phyloP scores from a whole-genome alignment of 768 basidiomycete genomes.

The Strobilomyces confusus region DNA sequence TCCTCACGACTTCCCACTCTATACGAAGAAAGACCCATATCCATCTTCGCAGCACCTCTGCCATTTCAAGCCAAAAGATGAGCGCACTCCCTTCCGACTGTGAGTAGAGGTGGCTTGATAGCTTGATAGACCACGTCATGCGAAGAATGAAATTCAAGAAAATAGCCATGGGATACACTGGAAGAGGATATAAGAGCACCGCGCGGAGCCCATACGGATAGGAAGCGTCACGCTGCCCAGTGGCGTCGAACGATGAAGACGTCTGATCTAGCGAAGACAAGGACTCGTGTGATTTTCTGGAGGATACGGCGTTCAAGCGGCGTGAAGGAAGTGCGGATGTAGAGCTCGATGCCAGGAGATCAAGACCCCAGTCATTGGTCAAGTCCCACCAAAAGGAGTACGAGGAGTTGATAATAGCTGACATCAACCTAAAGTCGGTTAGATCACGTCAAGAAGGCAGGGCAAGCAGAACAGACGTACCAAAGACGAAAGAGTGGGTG shows the following conservation, averaged over 20 bases:
- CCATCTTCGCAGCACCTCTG: conserved; percentile 90
- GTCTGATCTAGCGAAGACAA: neutral
- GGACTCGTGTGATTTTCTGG: conserved; percentile 13
- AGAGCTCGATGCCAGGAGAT: conserved; percentile 50
- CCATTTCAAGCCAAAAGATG: conserved; percentile 87
- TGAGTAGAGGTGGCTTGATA: conserved; percentile 82
- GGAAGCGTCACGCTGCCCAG: conserved; percentile 13
- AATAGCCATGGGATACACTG: conserved; percentile 79
- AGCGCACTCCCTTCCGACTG: conserved; percentile 72
- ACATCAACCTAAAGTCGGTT: conserved; percentile 59
- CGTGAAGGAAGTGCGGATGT: conserved; percentile 43
- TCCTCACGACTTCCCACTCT: conserved; percentile 91
- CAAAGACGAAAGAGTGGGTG: conserved; percentile 81
- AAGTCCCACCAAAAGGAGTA: conserved; percentile 99
- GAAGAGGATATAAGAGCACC: conserved; percentile 72
- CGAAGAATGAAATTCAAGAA: conserved; percentile 83
- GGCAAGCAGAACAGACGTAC: conserved; percentile 39
- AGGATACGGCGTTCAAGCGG: conserved; percentile 33
- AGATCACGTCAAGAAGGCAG: neutral
- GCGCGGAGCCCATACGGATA: conserved; percentile 74
- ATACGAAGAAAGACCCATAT: conserved; percentile 97
- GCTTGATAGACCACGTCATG: conserved; percentile 90
- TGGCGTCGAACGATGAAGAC: conserved; percentile 18
- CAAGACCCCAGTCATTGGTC: conserved; percentile 95
- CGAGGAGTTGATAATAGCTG: conserved; percentile 81